phyloP scores from a whole-genome alignment of 2,329 filamentous ascomycete genomes.

The Talaromyces funiculosus region DNA sequence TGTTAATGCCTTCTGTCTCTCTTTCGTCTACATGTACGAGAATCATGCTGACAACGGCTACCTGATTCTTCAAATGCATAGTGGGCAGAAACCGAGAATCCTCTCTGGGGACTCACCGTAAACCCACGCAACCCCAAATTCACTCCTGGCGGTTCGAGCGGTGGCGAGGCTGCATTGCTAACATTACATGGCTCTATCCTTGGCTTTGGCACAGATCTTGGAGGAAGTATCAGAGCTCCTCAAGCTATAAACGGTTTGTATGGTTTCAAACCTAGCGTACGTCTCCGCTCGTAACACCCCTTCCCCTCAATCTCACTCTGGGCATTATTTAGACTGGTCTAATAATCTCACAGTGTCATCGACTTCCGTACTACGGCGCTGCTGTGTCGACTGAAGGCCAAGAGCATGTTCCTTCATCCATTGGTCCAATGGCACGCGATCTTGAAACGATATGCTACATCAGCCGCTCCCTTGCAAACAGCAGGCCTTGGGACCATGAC shows the following conservation, averaged over 20 bases:
- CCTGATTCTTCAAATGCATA: background rate
- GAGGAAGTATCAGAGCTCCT: slow-evolving; percentile 48
- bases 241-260: slow-evolving; percentile 45
- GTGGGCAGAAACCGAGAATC: slow-evolving; percentile 25
- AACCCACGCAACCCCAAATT: slow-evolving; percentile 35
- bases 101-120: slow-evolving; percentile 37
- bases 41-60: background rate
- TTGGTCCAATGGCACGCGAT: slow-evolving; percentile 55
- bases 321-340: too few species aligned
- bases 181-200: slow-evolving; percentile 54
- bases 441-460: slow-evolving; percentile 45
- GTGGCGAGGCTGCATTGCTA: slow-evolving; percentile 56
- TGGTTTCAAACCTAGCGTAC: slow-evolving; percentile 45
- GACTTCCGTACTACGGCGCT: slow-evolving; percentile 54
- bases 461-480: slow-evolving; percentile 45
- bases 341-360: slow-evolving; percentile 42
- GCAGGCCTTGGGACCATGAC: slow-evolving; percentile 51
- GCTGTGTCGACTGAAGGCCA: slow-evolving; percentile 59
- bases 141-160: slow-evolving; percentile 33
- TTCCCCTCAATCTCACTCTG: too few species aligned
- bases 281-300: slow-evolving; percentile 16
- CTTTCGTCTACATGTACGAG: background rate
- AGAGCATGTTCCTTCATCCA: slow-evolving; percentile 57
- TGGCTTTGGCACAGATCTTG: slow-evolving; percentile 61
- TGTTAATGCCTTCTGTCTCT: background rate